Base-by-base conservation (phyloP, 2,329 filamentous ascomycete genomes). In the Myriosclerotinia duriaeana region DNA sequence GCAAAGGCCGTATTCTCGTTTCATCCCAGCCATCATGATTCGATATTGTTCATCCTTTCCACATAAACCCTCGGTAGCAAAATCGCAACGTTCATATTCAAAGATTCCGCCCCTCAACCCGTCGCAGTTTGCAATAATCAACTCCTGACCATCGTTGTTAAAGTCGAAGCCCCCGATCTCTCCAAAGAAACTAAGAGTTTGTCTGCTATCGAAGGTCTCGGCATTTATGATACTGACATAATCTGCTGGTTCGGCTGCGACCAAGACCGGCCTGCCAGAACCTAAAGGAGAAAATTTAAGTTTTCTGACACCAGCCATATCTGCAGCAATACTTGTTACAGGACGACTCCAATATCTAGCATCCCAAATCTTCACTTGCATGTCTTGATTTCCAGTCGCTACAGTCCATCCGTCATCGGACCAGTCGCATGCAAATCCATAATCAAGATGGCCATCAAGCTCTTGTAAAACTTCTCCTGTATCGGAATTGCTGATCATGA, bases 381-480 rank as follows among this genome's bases (percentile, higher is more conserved):
- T 88, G 76, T 94, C 91, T 76, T 94, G 90, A 69, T 89, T 89
- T 30, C 88, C 90, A 0, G 91, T 93, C 15, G 91, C 91, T 26
- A 93, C 83, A 15, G 87, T 89, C 79, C 87, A 87, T 42, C 90
- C 90, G 74, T 93, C 88, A 64, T 89, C 87, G 22, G 90, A 88
- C 91, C 91, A 94, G 71, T 89, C 90, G 73, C 89, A 92, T 1
- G 90, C 87, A 73, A 93, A 94, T 2, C 87, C 89, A 71, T 84
- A 90, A 73, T 93, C 90, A 17, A 80, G 81, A 73, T 92, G 89
- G 2, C 88, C 87, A 5, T 79, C 77, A 1, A 93, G 82, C 36
- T 79, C 78, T 71, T 88, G 82, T 69, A 84, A 81, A 65, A 80
- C 80, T 67, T 83, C 78, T 17, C 89, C 87, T 15, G 84, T 87